These are phyloP conservation scores for Apiosordaria backusii DNA, from an alignment of 495 filamentous ascomycete species.

Conservation along the genomic window DNA sequence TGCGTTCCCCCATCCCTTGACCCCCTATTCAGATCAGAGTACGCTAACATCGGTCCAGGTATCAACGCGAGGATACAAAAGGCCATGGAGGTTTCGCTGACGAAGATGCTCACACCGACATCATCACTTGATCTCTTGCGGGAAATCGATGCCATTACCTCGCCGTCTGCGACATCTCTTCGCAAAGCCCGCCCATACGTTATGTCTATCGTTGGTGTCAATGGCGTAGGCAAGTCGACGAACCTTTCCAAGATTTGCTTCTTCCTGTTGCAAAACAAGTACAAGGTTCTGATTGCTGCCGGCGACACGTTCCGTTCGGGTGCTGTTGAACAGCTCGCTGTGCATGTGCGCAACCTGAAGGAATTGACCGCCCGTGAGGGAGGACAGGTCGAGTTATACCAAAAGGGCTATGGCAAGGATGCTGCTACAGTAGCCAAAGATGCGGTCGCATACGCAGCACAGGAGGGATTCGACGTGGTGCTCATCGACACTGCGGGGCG, in stretches of 20 bases:
- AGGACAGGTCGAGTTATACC: constrained; percentile 82
- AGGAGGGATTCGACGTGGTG: constrained; percentile 83
- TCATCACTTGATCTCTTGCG: constrained; percentile 90
- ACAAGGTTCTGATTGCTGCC: constrained; percentile 90
- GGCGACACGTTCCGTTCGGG: constrained; percentile 97
- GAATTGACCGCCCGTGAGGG: constrained; percentile 79
- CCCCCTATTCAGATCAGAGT: constrained; percentile 2
- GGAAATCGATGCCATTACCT: constrained; percentile 78
- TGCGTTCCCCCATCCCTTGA: constrained; percentile 30
- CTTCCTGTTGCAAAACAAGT: constrained; percentile 94
- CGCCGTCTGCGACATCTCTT: constrained; percentile 53
- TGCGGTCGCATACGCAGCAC: constrained; percentile 73
- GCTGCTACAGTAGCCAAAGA: constrained; percentile 94
- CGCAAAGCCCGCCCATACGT: constrained; percentile 77
- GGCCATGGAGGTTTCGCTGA: constrained; percentile 85
- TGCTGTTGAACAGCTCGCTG: constrained; percentile 92
- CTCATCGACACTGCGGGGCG: constrained; percentile 95
- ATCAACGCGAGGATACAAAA: constrained; percentile 76
- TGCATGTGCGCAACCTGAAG: constrained; percentile 86
- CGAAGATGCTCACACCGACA: constrained; percentile 92
- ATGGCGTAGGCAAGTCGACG: constrained; percentile 96
- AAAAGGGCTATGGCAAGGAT: constrained; percentile 97
- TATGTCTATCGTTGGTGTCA: constrained; percentile 96
- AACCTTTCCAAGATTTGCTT: constrained; percentile 96
- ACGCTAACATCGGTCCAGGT: constrained; percentile 34